Percentiles rank a stretch among this genome's conserved stretches.
These are phyloP conservation scores for Dothiorella sarmentorum DNA, from an alignment of 2,329 filamentous ascomycete genomes.

Conservation along the genomic window DNA sequence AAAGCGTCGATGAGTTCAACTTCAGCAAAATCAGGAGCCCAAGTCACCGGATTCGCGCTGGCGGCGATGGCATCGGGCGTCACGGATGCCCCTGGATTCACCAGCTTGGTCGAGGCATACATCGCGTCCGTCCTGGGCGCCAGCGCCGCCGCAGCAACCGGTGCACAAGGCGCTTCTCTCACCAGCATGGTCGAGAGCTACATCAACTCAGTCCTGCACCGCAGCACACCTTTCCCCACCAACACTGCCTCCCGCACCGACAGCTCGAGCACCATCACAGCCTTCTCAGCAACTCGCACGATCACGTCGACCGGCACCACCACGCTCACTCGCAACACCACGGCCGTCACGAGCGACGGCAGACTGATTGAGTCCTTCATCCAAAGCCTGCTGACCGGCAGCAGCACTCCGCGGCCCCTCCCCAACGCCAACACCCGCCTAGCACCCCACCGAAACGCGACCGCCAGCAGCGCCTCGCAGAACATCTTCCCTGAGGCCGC, in stretches of 20 bases:
- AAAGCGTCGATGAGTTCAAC: neutral
- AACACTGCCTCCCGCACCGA: slow-evolving; percentile 14
- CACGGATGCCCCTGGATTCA: neutral
- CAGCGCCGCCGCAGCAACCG: neutral
- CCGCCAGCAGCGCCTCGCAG: neutral
- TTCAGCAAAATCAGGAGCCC: neutral
- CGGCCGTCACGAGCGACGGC: neutral
- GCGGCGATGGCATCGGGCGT: neutral
- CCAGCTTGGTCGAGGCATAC: neutral
- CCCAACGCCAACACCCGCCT: slow-evolving; percentile 35
- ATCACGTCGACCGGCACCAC: slow-evolving; percentile 2
- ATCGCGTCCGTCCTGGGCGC: neutral
- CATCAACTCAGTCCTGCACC: neutral
- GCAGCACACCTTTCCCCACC: neutral
- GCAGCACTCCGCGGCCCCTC: slow-evolving; percentile 25
- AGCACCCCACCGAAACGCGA: neutral
- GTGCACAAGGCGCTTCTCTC: neutral
- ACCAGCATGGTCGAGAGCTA: neutral
- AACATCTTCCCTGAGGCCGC: neutral
- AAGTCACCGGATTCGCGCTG: slow-evolving; percentile 1
- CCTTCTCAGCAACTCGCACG: neutral
- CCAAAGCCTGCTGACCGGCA: slow-evolving; percentile 15
- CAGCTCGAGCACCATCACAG: neutral
- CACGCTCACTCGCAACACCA: neutral
- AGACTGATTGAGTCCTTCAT: neutral